A percentile compares a stretch with the other conserved stretches of the same genome.
Evolutionary conservation across 495 filamentous ascomycete species (phyloP).

Genomic region (Poronia punctata): DNA sequence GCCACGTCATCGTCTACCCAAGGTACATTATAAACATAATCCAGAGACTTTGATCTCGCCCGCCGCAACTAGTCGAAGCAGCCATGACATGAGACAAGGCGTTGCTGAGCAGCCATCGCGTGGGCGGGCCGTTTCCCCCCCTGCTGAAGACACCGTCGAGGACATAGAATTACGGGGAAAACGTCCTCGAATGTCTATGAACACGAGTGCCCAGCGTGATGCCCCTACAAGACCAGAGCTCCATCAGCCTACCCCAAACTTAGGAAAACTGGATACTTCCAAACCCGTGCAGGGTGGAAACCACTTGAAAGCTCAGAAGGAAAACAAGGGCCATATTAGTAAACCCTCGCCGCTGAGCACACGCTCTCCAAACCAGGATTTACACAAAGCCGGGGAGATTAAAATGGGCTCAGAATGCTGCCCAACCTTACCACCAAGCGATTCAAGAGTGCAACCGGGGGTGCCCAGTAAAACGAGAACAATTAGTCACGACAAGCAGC

Average conservation of each 20-base stretch:
- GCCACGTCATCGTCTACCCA: slow-evolving; percentile 14
- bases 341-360: neutral
- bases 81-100: slow-evolving; percentile 1
- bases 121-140: too few relatives aligned
- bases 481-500: neutral
- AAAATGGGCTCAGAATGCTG: too few relatives aligned
- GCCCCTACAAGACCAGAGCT: neutral
- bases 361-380: neutral
- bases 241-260: neutral
- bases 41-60: slow-evolving; percentile 8
- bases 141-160: too few relatives aligned
- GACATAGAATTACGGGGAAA: neutral
- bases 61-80: slow-evolving; percentile 5
- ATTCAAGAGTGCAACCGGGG: too few relatives aligned
- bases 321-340: neutral
- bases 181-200: neutral
- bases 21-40: slow-evolving; percentile 4
- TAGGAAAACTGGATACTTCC: neutral
- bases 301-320: too few relatives aligned
- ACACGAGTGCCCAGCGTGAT: neutral
- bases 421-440: too few relatives aligned
- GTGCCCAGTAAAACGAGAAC: neutral
- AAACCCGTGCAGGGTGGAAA: too few relatives aligned
- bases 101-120: too few relatives aligned
- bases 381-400: neutral